Percentiles rank a stretch among this genome's conserved stretches.
These are phyloP conservation scores for Plasmodium vivax DNA, from an alignment of 169 alveolate genomes.

Conservation along the genomic window DNA sequence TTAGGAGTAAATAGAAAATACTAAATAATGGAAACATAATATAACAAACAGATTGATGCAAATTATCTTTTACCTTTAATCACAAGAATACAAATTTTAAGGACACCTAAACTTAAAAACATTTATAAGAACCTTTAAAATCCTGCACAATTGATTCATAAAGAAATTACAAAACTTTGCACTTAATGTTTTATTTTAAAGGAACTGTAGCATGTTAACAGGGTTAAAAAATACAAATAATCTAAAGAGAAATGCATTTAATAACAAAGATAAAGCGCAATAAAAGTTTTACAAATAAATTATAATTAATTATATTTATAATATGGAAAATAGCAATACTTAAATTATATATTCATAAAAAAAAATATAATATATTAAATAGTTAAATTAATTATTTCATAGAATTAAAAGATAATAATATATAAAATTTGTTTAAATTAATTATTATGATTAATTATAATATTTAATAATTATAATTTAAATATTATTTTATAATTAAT, in stretches of 20 bases:
- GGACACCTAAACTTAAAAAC: background rate
- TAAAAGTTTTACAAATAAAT: background rate
- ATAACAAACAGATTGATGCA: background rate
- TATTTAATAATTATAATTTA: background rate
- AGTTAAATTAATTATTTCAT: background rate
- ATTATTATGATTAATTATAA: background rate
- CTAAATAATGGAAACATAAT: background rate
- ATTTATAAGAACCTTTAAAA: background rate
- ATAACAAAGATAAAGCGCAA: background rate
- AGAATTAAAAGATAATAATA: background rate
- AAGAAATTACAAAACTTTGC: background rate
- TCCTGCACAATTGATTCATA: background rate
- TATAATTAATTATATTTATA: background rate
- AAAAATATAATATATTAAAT: background rate
- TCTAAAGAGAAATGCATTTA: background rate
- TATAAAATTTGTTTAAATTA: background rate
- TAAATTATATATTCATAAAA: background rate
- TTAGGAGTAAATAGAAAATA: background rate
- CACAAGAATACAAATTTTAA: background rate
- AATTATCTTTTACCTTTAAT: background rate
- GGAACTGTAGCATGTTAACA: background rate
- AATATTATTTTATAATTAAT: background rate
- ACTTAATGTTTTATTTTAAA: background rate
- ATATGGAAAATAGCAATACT: background rate
- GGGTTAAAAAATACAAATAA: background rate